phyloP scores from a whole-genome alignment of 2,329 filamentous ascomycete species.

The Venturia asperata region DNA sequence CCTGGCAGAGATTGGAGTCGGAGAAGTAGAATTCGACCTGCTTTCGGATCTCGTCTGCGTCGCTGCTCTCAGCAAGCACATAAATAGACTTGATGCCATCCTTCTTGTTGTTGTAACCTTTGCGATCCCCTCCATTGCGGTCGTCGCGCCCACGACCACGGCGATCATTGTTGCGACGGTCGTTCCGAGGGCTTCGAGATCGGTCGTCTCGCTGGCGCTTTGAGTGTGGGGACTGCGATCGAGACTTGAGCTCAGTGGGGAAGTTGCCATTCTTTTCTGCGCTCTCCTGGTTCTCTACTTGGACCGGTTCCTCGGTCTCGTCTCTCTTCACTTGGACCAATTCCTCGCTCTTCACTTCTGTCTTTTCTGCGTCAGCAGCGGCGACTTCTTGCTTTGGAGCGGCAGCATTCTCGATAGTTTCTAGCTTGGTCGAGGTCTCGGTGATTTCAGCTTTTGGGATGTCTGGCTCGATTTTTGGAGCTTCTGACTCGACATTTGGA shows the following conservation, averaged over 20 bases:
- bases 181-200: conserved; percentile 8
- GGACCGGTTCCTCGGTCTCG: neutral
- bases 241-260: neutral
- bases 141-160: neutral
- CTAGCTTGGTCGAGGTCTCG: conserved; percentile 17
- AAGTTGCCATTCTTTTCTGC: neutral
- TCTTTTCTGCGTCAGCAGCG: neutral
- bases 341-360: conserved; percentile 10
- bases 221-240: neutral
- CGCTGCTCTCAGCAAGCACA: conserved; percentile 61
- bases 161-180: neutral
- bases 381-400: neutral
- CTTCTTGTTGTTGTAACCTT: conserved; percentile 2
- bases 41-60: conserved; percentile 73
- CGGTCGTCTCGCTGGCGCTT: neutral
- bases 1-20: conserved; percentile 79
- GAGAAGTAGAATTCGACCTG: conserved; percentile 97
- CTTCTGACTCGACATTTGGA: conserved; percentile 17
- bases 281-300: neutral
- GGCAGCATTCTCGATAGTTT: neutral
- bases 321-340: neutral
- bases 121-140: conserved; percentile 11
- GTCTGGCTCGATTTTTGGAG: conserved; percentile 17
- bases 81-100: conserved; percentile 60
- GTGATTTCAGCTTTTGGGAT: conserved; percentile 21